phyloP scores from a whole-genome alignment of 768 basidiomycete genomes.

The Coprinopsis marcescibilis region DNA sequence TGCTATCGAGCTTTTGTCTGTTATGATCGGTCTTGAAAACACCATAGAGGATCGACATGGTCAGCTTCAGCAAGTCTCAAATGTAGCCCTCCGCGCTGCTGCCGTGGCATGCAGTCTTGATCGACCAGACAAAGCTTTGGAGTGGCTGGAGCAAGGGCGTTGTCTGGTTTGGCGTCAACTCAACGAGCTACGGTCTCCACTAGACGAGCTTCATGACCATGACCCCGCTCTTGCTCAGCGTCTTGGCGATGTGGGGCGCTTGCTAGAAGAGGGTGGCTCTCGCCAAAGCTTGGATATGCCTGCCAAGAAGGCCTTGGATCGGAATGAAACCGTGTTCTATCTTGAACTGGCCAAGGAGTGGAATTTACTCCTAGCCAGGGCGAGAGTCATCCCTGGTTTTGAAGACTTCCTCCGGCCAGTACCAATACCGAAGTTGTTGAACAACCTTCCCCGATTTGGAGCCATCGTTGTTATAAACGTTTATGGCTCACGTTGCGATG shows the following conservation, averaged over 20 bases:
- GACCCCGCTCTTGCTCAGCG: slow-evolving; percentile 17
- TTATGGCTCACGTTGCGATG: slow-evolving; percentile 10
- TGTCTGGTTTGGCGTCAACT: slow-evolving; percentile 18
- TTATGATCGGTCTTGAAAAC: no score
- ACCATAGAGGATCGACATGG: no score
- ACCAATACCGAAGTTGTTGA: not conserved
- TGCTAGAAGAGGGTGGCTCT: not conserved
- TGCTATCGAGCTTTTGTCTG: no score
- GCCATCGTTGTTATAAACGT: slow-evolving; percentile 12
- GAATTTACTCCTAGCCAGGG: not conserved
- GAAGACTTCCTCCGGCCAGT: slow-evolving; percentile 3
- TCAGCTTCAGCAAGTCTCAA: no score
- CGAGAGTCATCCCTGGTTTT: not conserved
- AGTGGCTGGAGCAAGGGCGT: slow-evolving; percentile 14
- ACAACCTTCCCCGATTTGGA: slow-evolving; percentile 3
- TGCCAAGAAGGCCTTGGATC: not conserved
- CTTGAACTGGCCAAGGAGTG: slow-evolving; percentile 3
- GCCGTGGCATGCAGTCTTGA: not conserved
- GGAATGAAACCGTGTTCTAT: not conserved
- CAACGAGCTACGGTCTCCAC: slow-evolving; percentile 15
- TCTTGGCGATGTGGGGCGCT: not conserved
- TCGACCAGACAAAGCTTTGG: slow-evolving; percentile 3
- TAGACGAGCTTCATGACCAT: slow-evolving; percentile 13
- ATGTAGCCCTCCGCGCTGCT: no score
- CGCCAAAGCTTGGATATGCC: not conserved